Evolutionary conservation across 1,284 basidiomycete species (phyloP).

Genomic region (Puccinia coronata): DNA sequence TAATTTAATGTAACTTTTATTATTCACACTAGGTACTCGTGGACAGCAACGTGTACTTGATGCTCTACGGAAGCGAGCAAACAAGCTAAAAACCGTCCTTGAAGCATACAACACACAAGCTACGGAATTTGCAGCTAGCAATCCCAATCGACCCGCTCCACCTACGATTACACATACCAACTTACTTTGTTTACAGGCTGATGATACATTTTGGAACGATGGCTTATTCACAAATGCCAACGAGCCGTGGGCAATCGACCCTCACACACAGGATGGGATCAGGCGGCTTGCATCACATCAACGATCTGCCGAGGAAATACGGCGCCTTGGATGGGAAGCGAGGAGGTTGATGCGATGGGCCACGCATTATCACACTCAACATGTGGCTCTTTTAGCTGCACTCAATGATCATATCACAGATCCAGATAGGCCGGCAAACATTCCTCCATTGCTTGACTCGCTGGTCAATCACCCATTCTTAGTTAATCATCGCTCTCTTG

Average conservation of each 20-base stretch:
- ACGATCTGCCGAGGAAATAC: not conserved
- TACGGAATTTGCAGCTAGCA: not conserved
- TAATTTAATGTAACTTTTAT: not conserved
- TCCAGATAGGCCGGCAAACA: no score
- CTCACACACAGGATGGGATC: not conserved
- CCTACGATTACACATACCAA: not conserved
- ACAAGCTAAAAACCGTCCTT: not conserved
- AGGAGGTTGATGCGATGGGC: not conserved
- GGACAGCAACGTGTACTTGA: not conserved
- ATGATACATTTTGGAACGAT: conserved; percentile 25
- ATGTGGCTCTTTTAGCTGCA: no score
- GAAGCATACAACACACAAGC: not conserved
- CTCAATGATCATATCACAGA: no score
- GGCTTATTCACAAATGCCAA: conserved; percentile 14
- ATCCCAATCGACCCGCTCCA: not conserved
- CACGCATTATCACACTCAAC: not conserved
- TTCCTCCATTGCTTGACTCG: not conserved
- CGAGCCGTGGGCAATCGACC: conserved; percentile 8
- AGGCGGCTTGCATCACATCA: not conserved
- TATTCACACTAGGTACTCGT: not conserved
- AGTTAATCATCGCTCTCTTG: not conserved
- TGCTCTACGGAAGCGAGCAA: not conserved
- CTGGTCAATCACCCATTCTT: not conserved
- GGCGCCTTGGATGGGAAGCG: conserved; percentile 13
- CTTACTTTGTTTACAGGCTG: not conserved